Conservation (phyloP, 2,329 filamentous ascomycete species). For the Cytospora schulzeri region DNA sequence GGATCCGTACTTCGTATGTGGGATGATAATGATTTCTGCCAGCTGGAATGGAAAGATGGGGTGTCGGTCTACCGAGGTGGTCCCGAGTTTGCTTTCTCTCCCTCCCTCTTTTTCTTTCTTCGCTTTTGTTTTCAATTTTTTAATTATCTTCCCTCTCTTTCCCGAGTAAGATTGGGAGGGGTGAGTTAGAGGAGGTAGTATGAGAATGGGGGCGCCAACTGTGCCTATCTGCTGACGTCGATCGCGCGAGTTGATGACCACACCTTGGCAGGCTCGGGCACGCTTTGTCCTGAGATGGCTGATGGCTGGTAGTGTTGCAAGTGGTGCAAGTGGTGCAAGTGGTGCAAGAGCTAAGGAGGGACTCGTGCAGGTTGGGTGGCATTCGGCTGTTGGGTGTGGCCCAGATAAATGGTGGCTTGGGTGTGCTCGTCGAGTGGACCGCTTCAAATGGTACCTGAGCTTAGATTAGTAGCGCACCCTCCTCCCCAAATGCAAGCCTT, state of each 20-base stretch:
- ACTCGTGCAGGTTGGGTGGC: constrained; percentile 18
- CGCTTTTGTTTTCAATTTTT: no score
- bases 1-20: constrained; percentile 5
- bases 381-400: constrained; percentile 22
- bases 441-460: constrained; percentile 18
- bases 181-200: not conserved
- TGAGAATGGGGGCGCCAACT: constrained; percentile 2
- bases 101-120: not conserved
- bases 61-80: constrained; percentile 4
- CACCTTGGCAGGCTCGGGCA: not conserved
- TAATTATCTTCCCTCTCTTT: no score
- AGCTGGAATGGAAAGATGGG: not conserved
- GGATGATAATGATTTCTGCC: not conserved
- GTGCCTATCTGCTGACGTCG: constrained; percentile 24
- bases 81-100: constrained; percentile 1
- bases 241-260: constrained; percentile 14
- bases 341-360: constrained; percentile 13
- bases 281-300: not conserved
- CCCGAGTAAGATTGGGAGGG: not conserved
- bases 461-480: constrained; percentile 15
- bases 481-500: constrained; percentile 3
- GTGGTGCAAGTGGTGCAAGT: not conserved
- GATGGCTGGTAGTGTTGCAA: constrained; percentile 16
- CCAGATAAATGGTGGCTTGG: constrained; percentile 8
- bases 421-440: constrained; percentile 11